These are phyloP conservation scores for Sungouiella thailandica DNA, from an alignment of 805 yeast genomes.

Conservation along the genomic window DNA sequence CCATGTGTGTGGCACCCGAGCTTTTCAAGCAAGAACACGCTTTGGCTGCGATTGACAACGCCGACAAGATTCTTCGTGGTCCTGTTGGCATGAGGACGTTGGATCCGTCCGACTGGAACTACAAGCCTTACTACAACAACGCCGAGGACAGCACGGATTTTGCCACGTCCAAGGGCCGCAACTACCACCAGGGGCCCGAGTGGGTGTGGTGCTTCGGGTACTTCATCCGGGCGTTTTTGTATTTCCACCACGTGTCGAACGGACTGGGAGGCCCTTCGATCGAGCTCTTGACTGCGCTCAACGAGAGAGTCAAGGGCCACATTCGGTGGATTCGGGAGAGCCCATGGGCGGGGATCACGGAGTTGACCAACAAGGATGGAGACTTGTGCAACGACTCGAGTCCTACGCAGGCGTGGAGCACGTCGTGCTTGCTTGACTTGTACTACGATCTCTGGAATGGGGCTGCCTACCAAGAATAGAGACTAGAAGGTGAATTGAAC, in stretches of 20 bases:
- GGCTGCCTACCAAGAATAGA: conserved; percentile 12
- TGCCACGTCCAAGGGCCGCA: conserved; percentile 91
- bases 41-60: conserved; percentile 56
- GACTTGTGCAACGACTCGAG: conserved; percentile 78
- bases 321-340: conserved; percentile 67
- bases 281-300: conserved; percentile 53
- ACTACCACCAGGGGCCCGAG: conserved; percentile 98
- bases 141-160: conserved; percentile 78
- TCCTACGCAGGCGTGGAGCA: conserved; percentile 97
- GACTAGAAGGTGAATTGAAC: too few species aligned
- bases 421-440: conserved; percentile 78
- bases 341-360: conserved; percentile 92
- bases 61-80: conserved; percentile 75
- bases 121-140: conserved; percentile 84
- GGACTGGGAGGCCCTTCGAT: conserved; percentile 38
- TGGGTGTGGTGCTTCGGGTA: conserved; percentile 95
- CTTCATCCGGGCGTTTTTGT: conserved; percentile 71
- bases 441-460: conserved; percentile 54
- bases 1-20: conserved; percentile 94
- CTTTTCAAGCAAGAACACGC: conserved; percentile 65
- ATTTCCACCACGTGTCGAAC: conserved; percentile 42
- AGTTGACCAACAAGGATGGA: conserved; percentile 86
- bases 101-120: conserved; percentile 89
- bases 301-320: conserved; percentile 58
- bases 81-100: conserved; percentile 89